Evolutionary conservation across 2,329 filamentous ascomycete genomes (phyloP).

Genomic region (Aspergillus bombycis): DNA sequence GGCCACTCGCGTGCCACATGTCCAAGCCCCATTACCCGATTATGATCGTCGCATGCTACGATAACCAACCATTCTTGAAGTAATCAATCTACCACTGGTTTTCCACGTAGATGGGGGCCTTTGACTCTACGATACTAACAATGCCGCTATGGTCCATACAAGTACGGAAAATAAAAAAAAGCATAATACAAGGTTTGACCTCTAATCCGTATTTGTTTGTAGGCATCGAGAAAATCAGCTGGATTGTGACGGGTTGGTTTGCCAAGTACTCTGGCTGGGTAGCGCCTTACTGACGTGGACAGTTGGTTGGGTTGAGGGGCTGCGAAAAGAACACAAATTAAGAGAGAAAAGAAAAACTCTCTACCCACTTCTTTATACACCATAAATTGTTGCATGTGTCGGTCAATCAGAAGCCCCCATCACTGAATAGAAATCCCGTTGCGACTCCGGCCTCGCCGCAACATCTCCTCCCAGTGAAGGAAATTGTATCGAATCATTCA

Average conservation of each 20-base stretch:
- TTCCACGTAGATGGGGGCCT: background rate
- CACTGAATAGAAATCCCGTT: too few species aligned
- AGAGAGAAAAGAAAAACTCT: background rate
- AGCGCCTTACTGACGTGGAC: background rate
- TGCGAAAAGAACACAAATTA: background rate
- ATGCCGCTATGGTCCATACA: background rate
- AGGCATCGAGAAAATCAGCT: background rate
- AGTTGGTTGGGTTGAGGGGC: background rate
- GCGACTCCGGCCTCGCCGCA: too few species aligned
- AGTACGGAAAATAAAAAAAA: background rate
- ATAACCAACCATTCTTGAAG: background rate
- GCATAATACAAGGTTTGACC: background rate
- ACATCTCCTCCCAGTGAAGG: too few species aligned
- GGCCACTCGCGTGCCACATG: conserved; percentile 12
- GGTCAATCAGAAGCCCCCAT: background rate
- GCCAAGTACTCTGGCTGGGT: background rate
- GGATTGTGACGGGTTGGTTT: background rate
- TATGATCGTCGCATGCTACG: background rate
- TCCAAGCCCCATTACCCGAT: conserved; percentile 9
- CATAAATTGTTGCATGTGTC: background rate
- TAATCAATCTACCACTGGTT: background rate
- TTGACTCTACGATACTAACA: background rate
- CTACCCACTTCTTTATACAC: background rate
- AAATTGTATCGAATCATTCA: background rate
- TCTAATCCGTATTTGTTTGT: background rate